Evolutionary conservation across 2,329 filamentous ascomycete species (phyloP), one percentile per base, ranked within the genome.

Genomic region (Fusarium sp.): DNA sequence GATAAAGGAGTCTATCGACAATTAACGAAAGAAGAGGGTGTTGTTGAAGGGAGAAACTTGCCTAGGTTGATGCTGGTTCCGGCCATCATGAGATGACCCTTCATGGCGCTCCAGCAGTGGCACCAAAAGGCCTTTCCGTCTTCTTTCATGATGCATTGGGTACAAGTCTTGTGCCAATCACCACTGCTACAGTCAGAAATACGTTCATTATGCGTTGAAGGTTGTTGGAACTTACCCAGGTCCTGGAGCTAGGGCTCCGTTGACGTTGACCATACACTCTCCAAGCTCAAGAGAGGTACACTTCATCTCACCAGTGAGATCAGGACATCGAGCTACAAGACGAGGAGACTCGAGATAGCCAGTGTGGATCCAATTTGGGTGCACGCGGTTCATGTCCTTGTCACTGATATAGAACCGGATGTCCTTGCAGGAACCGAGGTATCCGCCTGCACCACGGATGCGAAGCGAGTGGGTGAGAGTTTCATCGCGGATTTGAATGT

Each of bases 231-330:
- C 66, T 60, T 13, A 69, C 60, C 53, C 59, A 1, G 36, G 20
- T 9, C 53, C 62, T 3, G 61, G 46, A 6, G 42, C 25, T 0
- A 74, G 51, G 9, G 55, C 42, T 14, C 71, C 71, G 8, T 63
- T 38, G 2, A 40, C 9, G 38, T 74, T 73, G 6, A 54, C 25
- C 16, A 74, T 38, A 6, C 71, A 74, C 5, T 65, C 58, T 6
- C 67, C 67, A 13, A 73, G 34, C 16, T 62, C 29, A n/a, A 73
- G 46, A 54, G 53, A 65, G 7, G 65, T 69, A 20, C 71, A 73
- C 4, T 40, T 16, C 27, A 60, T 53, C 4, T 69, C 59, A 2
- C 71, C 66, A 8, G 40, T 16, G 13, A 61, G 46, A 42, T 65
- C 63, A 0, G 53, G 58, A 25, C 71, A 73, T 0, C 64, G 49